Percentiles rank a stretch among this genome's conserved stretches.
These are phyloP conservation scores for Colletotrichum lindemuthianum DNA, from an alignment of 2,329 filamentous ascomycete genomes.

Conservation along the genomic window DNA sequence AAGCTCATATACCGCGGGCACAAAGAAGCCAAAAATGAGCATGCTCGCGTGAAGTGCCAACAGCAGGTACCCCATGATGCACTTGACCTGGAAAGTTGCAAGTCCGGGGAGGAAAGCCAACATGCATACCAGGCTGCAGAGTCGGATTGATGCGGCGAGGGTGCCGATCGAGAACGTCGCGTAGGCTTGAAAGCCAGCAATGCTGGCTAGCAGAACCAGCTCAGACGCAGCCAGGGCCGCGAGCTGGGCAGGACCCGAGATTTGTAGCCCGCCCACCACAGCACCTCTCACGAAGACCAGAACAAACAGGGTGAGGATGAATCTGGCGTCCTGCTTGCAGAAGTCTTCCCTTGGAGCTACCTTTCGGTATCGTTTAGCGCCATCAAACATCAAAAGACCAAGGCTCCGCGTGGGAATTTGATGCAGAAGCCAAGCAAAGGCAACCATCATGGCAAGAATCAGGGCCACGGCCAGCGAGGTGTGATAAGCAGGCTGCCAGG, in stretches of 20 bases:
- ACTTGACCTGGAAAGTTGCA: slow-evolving; percentile 67
- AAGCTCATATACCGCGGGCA: slow-evolving; percentile 61
- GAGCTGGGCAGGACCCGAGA: slow-evolving; percentile 67
- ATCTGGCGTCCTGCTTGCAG: slow-evolving; percentile 42
- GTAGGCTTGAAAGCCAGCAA: slow-evolving; percentile 35
- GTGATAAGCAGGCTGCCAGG: slow-evolving; percentile 39
- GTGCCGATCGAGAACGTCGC: slow-evolving; percentile 27
- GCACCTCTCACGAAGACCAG: slow-evolving; percentile 73
- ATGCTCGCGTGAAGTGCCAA: slow-evolving; percentile 73
- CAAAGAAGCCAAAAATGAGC: slow-evolving; percentile 74
- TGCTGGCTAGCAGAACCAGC: slow-evolving; percentile 64
- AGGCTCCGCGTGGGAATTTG: slow-evolving; percentile 41
- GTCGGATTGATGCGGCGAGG: slow-evolving; percentile 48
- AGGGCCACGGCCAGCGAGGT: slow-evolving; percentile 46
- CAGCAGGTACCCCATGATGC: slow-evolving; percentile 77
- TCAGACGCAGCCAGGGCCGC: slow-evolving; percentile 76
- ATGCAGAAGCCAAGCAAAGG: slow-evolving; percentile 44
- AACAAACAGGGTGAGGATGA: slow-evolving; percentile 71
- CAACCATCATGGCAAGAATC: slow-evolving; percentile 38
- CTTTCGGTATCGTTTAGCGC: slow-evolving; percentile 74
- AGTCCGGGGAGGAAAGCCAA: slow-evolving; percentile 68
- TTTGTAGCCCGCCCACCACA: slow-evolving; percentile 74
- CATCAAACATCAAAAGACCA: slow-evolving; percentile 51
- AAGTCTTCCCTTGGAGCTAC: slow-evolving; percentile 65
- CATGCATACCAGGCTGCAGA: slow-evolving; percentile 55